Evolutionary conservation across 179 eudicot genomes (phyloP).

Genomic region (Corrigiola litoralis): DNA sequence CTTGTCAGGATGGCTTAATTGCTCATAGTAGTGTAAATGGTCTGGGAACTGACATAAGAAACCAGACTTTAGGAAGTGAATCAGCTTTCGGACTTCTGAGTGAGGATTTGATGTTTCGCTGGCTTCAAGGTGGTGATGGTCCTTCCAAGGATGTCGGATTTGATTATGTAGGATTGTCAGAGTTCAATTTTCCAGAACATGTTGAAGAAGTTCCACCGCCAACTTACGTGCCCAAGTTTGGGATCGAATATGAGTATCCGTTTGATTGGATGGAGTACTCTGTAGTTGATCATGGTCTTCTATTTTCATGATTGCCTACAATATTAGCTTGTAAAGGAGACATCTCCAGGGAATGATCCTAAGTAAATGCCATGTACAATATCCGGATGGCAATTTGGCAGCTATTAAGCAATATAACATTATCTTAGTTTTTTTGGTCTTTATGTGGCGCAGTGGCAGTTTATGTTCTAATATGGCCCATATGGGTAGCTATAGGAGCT

Average conservation of each 20-base stretch:
- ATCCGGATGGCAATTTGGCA: constrained; percentile 9
- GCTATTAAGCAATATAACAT: constrained; percentile 15
- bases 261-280: constrained; percentile 57
- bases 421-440: constrained; percentile 6
- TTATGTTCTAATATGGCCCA: too few species aligned
- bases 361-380: constrained; percentile 1
- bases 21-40: constrained; percentile 29
- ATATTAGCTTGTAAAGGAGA: not conserved
- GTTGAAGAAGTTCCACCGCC: constrained; percentile 35
- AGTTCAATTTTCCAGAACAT: constrained; percentile 33
- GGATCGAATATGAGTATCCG: constrained; percentile 48
- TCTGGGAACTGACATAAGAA: constrained; percentile 31
- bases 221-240: constrained; percentile 26
- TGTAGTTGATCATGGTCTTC: constrained; percentile 64
- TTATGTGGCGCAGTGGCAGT: constrained; percentile 8
- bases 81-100: constrained; percentile 31
- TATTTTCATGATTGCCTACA: constrained; percentile 38
- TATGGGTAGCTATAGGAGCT: too few species aligned
- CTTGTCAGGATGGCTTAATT: constrained; percentile 21
- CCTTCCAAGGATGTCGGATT: constrained; percentile 32
- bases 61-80: constrained; percentile 26
- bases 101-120: constrained; percentile 34
- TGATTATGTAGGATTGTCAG: constrained; percentile 37
- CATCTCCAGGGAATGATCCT: not conserved
- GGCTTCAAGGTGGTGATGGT: constrained; percentile 38